Conservation (phyloP, 2,329 filamentous ascomycete species). For the Neonectria faginata region DNA sequence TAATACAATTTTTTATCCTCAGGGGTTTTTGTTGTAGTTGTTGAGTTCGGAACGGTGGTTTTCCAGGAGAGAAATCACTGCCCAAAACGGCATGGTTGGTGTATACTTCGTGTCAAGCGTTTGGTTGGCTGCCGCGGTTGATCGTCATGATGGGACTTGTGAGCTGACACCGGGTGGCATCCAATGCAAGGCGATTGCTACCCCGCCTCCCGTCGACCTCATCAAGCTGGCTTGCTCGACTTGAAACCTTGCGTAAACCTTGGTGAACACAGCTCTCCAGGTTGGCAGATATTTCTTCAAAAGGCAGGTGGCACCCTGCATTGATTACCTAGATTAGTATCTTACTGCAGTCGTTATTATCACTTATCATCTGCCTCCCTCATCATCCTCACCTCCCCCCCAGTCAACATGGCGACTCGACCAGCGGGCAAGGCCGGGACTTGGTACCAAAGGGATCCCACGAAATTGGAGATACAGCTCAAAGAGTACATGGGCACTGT, state of each 20-base stretch:
- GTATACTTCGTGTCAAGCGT: no score
- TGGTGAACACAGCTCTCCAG: not conserved
- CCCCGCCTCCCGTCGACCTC: slow-evolving; percentile 5
- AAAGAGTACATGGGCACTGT: slow-evolving; percentile 80
- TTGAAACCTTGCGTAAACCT: not conserved
- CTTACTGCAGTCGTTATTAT: no score
- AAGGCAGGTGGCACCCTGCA: no score
- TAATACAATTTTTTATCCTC: no score
- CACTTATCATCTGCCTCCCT: not conserved
- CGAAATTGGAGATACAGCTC: slow-evolving; percentile 74
- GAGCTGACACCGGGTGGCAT: not conserved
- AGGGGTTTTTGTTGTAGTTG: no score
- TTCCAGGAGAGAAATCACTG: no score
- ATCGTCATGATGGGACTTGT: slow-evolving; percentile 5
- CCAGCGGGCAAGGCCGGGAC: slow-evolving; percentile 82
- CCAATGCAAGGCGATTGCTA: not conserved
- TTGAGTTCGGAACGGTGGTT: no score
- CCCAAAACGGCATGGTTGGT: no score
- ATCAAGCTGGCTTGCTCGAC: not conserved
- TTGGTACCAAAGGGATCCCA: slow-evolving; percentile 80
- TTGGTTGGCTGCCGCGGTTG: not conserved
- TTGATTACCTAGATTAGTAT: no score
- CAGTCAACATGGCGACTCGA: slow-evolving; percentile 46
- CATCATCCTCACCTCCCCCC: not conserved
- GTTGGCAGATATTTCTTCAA: no score